Evolutionary conservation across 1,284 basidiomycete species (phyloP).

Genomic region (Exsudoporus floridanus): DNA sequence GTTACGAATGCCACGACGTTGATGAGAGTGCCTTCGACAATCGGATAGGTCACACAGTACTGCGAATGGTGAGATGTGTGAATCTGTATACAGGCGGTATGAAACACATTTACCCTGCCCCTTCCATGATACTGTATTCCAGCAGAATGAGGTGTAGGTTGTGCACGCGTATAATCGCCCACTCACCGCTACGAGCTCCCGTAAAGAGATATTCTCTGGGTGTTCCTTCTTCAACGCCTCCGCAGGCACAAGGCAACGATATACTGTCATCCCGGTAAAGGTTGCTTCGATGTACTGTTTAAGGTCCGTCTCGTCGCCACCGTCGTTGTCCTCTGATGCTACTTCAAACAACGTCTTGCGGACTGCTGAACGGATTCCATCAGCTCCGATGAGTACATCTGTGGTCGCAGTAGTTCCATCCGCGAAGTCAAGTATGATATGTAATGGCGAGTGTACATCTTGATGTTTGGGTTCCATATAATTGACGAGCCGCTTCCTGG

Average conservation of each 20-base stretch:
- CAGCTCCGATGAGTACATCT: constrained; percentile 20
- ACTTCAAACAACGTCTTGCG: constrained; percentile 24
- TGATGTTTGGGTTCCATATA: constrained; percentile 11
- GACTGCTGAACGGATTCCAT: constrained; percentile 22
- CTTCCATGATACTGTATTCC: constrained; percentile 14
- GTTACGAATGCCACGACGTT: constrained; percentile 43
- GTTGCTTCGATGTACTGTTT: constrained; percentile 19
- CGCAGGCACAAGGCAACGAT: constrained; percentile 21
- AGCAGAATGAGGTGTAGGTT: background rate
- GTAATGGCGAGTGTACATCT: background rate
- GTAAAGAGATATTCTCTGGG: constrained; percentile 8
- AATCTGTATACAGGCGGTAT: background rate
- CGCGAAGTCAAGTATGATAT: constrained; percentile 15
- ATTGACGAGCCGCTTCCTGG: constrained; percentile 16
- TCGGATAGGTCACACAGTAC: constrained; percentile 46
- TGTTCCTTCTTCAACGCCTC: constrained; percentile 10
- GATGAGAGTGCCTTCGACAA: constrained; percentile 42
- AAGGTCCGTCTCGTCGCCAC: background rate
- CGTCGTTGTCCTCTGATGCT: background rate
- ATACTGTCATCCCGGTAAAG: constrained; percentile 21
- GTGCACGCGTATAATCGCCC: background rate
- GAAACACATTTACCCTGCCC: constrained; percentile 6
- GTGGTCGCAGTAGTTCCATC: constrained; percentile 21
- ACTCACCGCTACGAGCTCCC: constrained; percentile 12
- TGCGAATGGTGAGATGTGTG: constrained; percentile 13